phyloP scores from a whole-genome alignment of 1,284 basidiomycete species.

The Mycena citricolor region DNA sequence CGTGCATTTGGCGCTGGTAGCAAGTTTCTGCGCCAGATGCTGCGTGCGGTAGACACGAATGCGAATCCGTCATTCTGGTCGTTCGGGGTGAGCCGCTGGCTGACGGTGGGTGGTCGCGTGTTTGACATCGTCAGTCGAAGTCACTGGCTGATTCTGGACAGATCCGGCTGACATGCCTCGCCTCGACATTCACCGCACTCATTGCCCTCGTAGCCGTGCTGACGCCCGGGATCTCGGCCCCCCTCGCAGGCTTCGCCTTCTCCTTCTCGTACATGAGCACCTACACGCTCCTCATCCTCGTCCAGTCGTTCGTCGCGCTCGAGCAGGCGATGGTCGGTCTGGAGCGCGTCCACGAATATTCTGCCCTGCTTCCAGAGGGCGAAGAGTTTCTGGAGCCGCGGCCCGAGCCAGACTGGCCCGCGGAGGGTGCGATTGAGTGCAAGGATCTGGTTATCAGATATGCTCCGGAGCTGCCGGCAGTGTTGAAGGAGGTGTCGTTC shows the following conservation, averaged over 20 bases:
- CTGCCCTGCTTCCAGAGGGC: conserved; percentile 50
- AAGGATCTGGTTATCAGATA: conserved; percentile 64
- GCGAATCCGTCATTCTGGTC: conserved; percentile 78
- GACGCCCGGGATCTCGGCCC: conserved; percentile 69
- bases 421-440: conserved; percentile 58
- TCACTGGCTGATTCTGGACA: no score
- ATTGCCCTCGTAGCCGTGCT: conserved; percentile 70
- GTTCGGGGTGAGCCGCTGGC: conserved; percentile 84
- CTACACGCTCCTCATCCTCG: conserved; percentile 47
- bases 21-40: conserved; percentile 84
- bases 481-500: conserved; percentile 67
- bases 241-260: conserved; percentile 80
- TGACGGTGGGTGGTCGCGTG: conserved; percentile 77
- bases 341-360: conserved; percentile 62
- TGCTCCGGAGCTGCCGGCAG: conserved; percentile 66
- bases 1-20: conserved; percentile 89
- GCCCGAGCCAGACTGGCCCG: conserved; percentile 62
- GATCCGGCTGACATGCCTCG: conserved; percentile 81
- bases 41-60: conserved; percentile 81
- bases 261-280: conserved; percentile 46
- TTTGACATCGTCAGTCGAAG: conserved; percentile 41
- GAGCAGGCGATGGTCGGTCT: conserved; percentile 74
- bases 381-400: conserved; percentile 37
- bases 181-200: conserved; percentile 68
- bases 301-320: conserved; percentile 54